These are phyloP conservation scores for Plasmodium cynomolgi DNA, from an alignment of 169 alveolate genomes.

Conservation along the genomic window DNA sequence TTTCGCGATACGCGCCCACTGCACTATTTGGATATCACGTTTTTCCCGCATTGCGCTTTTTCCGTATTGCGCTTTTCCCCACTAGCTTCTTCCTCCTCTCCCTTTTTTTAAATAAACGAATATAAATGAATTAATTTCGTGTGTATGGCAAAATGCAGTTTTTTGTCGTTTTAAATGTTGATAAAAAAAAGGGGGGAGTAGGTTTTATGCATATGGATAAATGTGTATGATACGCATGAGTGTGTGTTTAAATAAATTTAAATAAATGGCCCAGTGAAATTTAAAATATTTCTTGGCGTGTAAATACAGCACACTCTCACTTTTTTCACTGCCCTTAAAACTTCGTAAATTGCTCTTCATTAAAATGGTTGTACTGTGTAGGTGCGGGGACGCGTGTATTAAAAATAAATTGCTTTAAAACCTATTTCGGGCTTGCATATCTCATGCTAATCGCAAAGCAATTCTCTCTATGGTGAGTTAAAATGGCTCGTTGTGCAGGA, in stretches of 20 bases:
- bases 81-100: neutral
- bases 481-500: neutral
- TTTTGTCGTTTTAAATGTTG: neutral
- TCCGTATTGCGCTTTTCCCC: neutral
- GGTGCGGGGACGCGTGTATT: neutral
- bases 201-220: neutral
- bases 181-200: neutral
- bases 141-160: neutral
- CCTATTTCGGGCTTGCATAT: neutral
- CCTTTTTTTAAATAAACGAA: neutral
- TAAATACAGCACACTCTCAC: neutral
- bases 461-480: neutral
- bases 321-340: neutral
- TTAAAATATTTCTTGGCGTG: neutral
- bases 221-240: neutral
- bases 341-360: neutral
- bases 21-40: neutral
- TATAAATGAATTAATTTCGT: neutral
- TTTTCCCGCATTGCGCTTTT: neutral
- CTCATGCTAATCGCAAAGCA: neutral
- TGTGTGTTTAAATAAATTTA: neutral
- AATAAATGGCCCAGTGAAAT: conserved; percentile 1
- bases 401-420: neutral
- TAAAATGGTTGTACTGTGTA: neutral
- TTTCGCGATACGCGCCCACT: neutral